Percentiles rank a stretch among this genome's conserved stretches.
Conservation (phyloP, 768 basidiomycete genomes). For the Paxillus involutus region DNA sequence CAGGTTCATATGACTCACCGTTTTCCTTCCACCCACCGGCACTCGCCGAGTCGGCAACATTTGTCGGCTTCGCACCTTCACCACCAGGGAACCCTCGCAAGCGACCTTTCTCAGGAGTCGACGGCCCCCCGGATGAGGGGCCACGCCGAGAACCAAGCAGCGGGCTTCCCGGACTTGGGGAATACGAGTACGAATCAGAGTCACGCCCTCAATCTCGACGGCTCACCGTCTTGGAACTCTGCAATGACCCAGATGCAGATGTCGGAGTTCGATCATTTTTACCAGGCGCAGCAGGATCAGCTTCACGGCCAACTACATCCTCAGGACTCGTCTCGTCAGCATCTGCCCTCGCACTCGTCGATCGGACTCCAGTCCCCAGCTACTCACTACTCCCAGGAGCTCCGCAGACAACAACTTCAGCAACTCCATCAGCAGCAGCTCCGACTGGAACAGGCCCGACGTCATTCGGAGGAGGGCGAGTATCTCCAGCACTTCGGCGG, state of each 20-base stretch:
- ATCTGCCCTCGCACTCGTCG: conserved; percentile 51
- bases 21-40: conserved; percentile 79
- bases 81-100: conserved; percentile 52
- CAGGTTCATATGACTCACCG: conserved; percentile 55
- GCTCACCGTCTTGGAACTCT: conserved; percentile 86
- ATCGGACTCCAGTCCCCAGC: conserved; percentile 36
- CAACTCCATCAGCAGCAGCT: conserved; percentile 38
- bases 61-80: conserved; percentile 32
- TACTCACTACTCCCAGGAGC: conserved; percentile 48
- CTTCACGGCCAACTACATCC: conserved; percentile 44
- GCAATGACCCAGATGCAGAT: conserved; percentile 65
- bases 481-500: conserved; percentile 39
- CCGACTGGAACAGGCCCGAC: conserved; percentile 34
- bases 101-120: conserved; percentile 61
- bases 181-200: conserved; percentile 70
- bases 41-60: conserved; percentile 37
- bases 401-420: conserved; percentile 43
- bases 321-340: conserved; percentile 47
- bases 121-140: conserved; percentile 44
- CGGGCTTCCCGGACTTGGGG: conserved; percentile 30
- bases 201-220: conserved; percentile 78
- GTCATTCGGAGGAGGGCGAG: conserved; percentile 34
- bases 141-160: conserved; percentile 36
- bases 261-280: conserved; percentile 47
- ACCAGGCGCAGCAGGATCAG: conserved; percentile 33